Evolutionary conservation across 805 yeast species (phyloP), one percentile per base, ranked within the genome.

Genomic region (Lipomyces anomalus): DNA sequence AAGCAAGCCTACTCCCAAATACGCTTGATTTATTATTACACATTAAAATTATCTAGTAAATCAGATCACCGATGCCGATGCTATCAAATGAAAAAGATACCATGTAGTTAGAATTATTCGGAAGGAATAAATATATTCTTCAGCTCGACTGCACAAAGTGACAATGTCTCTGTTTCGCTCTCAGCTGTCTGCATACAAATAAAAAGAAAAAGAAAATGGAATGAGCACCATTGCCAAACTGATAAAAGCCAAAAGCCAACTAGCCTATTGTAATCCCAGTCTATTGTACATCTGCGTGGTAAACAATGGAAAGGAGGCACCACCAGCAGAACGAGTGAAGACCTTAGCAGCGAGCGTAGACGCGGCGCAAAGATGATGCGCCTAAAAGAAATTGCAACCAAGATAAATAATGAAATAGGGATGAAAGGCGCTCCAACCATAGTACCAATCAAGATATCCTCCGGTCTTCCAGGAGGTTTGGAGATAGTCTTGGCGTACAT

Each of bases 271-370:
- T 35, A 71, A 67, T 4, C 74, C 69, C 61, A 78, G 60, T 40
- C 67, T 63, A 32, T 62, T 65, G 57, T 76, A 76, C 77, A 78
- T 71, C 57, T 74, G 80, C 22, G 70, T 63, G 11, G 78, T 75
- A 56, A 78, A 78, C 44, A 78, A 60, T 17, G 83, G 83, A 55
- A 71, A 76, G 3, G 71, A 74, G 41, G 79, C 80, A 47, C 80
- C 84, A 60, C 79, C 78, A 5, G 74, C 69, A 2, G 83, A 78
- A 64, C 83, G 68, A 45, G 76, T 63, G 44, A 79, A 73, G 3
- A 80, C 78, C 57, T 77, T 78, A 21, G 79, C 82, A 7, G 84
- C 82, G 44, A 79, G 65, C 1, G 82, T 80, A 17, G 80, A 73
- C 0, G 94, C 94, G 22, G 85, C 82, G 22, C 53, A 67, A 76